phyloP scores from a whole-genome alignment of 768 basidiomycete genomes.

The Rhodotorula graminis region DNA sequence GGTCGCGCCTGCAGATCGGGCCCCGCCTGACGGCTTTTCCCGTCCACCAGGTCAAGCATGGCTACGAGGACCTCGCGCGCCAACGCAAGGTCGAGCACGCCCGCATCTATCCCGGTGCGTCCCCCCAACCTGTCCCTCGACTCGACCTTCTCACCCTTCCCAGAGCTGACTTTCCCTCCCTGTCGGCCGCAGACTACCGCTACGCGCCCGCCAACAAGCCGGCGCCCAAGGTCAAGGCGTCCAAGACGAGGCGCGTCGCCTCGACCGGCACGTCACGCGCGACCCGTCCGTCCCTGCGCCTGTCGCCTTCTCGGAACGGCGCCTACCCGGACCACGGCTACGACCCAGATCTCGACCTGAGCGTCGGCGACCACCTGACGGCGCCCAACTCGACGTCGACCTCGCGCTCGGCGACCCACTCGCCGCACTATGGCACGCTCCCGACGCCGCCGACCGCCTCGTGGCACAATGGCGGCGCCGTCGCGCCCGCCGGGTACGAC shows the following conservation, averaged over 20 bases:
- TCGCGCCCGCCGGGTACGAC: not conserved
- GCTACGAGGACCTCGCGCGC: constrained; percentile 18
- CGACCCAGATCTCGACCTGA: not conserved
- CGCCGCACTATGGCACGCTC: not conserved
- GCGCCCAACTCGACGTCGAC: not conserved
- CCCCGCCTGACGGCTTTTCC: no score
- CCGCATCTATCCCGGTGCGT: constrained; percentile 18
- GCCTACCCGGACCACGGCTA: not conserved
- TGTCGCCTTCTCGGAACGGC: not conserved
- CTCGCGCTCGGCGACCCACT: not conserved
- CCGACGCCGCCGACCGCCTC: not conserved
- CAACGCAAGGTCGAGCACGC: constrained; percentile 16
- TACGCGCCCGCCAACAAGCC: not conserved
- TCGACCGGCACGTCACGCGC: not conserved
- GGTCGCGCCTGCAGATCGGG: no score
- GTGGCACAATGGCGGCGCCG: not conserved
- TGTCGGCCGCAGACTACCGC: not conserved
- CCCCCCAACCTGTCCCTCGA: not conserved
- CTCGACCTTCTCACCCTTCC: not conserved
- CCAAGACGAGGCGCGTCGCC: not conserved
- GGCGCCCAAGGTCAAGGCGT: not conserved
- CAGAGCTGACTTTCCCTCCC: not conserved
- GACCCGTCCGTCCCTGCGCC: not conserved
- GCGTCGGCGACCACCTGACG: not conserved
- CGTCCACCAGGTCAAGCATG: not conserved